Base-by-base conservation (phyloP, 345 rosid genomes). In the Rhizophora apiculata region DNA sequence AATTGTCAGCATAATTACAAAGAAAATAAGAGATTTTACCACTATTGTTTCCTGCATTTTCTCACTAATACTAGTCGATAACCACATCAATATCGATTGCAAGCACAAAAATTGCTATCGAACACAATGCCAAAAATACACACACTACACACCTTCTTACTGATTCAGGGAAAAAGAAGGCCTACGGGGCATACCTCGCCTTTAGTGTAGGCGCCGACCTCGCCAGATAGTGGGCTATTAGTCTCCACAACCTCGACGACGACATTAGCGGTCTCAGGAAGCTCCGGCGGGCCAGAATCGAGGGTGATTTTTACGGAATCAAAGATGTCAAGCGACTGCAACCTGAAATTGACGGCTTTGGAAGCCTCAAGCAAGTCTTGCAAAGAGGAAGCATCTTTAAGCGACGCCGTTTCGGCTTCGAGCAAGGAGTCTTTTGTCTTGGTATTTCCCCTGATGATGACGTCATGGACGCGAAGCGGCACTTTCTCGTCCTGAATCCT, bases 271-370 rank as follows among this genome's bases (percentile, higher is more conserved):
- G 97, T 88, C 13, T 89, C 98, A 9, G 99, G 91, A 16, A 95
- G 87, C 85, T 95, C 98, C 8, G 82, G 84, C 15, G 98, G 98
- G 20, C 97, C 98, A 5, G 96, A 81, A 76, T 92, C 97, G 67
- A 90, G 92, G 51, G 86, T 89, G 24, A 95, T 86, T 67, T 67
- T 88, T 8, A 89, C 92, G 30, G 98, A 90, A 78, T 92, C 92
- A 24, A 95, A 95, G 62, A 88, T 80, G 43, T 86, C 97, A 2
- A 92, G 87, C 57, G 83, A 86, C 61, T 82, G 85, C 58, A 95
- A 80, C 79, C 85, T 80, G 68, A 82, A 84, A 78, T 82, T 90
- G 32, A 85, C 92, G 48, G 74, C 64, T 67, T 76, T 79, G 24
- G 96, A 85, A 0, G 85, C 97, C 73, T 79, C 81, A 57, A 95